These are phyloP conservation scores for Cyclotella sp. DNA, from an alignment of 108 stramenopile genomes.

Conservation along the genomic window DNA sequence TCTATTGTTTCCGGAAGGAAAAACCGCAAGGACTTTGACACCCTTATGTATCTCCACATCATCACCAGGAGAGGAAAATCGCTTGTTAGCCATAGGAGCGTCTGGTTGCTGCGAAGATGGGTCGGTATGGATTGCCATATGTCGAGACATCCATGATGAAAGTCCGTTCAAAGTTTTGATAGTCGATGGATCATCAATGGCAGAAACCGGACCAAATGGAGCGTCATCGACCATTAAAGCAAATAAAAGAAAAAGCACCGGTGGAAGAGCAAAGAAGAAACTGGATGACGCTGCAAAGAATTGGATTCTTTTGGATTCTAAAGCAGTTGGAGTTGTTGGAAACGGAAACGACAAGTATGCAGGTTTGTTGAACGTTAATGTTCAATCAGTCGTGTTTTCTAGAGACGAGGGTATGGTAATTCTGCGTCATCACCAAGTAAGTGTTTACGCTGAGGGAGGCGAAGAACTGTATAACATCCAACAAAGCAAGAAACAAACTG, in stretches of 20 bases:
- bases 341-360: slow-evolving; percentile 1
- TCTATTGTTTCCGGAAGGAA: slow-evolving; percentile 38
- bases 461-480: slow-evolving; percentile 5
- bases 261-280: slow-evolving; percentile 16
- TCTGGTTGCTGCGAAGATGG: slow-evolving; percentile 53
- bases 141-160: slow-evolving; percentile 4
- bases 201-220: slow-evolving; percentile 7
- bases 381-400: slow-evolving; percentile 35
- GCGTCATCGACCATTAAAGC: background rate
- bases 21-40: slow-evolving; percentile 29
- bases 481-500: slow-evolving; percentile 17
- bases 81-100: slow-evolving; percentile 32
- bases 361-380: slow-evolving; percentile 17
- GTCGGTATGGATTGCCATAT: slow-evolving; percentile 47
- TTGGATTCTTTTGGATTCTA: slow-evolving; percentile 37
- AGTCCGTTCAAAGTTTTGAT: slow-evolving; percentile 26
- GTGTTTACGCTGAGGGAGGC: slow-evolving; percentile 24
- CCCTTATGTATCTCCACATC: slow-evolving; percentile 30
- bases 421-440: slow-evolving; percentile 25
- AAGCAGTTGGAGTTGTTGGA: slow-evolving; percentile 19
- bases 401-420: slow-evolving; percentile 20
- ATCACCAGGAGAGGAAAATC: slow-evolving; percentile 17
- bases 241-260: slow-evolving; percentile 16
- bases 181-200: slow-evolving; percentile 40
- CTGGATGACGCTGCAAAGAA: background rate